phyloP scores from a whole-genome alignment of 495 filamentous ascomycete genomes.

The Penicillium canariense region DNA sequence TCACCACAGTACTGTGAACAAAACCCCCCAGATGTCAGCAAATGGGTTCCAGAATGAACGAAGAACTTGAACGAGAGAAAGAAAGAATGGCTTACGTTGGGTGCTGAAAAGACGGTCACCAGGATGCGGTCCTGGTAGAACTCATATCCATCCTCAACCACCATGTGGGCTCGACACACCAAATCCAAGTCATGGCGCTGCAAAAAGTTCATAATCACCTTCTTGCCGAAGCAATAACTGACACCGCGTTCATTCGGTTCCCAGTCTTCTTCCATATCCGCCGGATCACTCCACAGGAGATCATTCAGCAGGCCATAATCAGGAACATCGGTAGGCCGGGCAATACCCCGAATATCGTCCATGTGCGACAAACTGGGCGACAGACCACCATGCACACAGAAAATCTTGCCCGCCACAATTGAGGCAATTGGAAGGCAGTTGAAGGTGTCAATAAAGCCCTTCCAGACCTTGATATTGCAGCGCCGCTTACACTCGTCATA shows the following conservation, averaged over 20 bases:
- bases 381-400: slow-evolving; percentile 95
- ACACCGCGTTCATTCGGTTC: slow-evolving; percentile 96
- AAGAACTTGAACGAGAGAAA: background rate
- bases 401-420: slow-evolving; percentile 97
- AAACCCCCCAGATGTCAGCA: background rate
- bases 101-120: slow-evolving; percentile 96
- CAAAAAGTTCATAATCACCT: slow-evolving; percentile 96
- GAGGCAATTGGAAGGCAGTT: slow-evolving; percentile 94
- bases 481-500: slow-evolving; percentile 99
- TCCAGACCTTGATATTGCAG: slow-evolving; percentile 99
- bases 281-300: slow-evolving; percentile 95
- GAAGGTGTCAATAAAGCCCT: slow-evolving; percentile 97
- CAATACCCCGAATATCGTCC: slow-evolving; percentile 97
- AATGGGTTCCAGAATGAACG: background rate
- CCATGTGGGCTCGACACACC: slow-evolving; percentile 98
- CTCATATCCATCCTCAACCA: slow-evolving; percentile 98
- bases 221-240: slow-evolving; percentile 98
- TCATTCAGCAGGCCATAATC: slow-evolving; percentile 97
- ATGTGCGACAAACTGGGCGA: slow-evolving; percentile 92
- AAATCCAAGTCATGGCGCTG: slow-evolving; percentile 95
- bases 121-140: slow-evolving; percentile 96
- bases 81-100: slow-evolving; percentile 68
- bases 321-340: slow-evolving; percentile 92
- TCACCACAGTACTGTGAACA: slow-evolving; percentile 85
- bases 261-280: slow-evolving; percentile 97